A percentile compares a stretch with the other conserved stretches of the same genome.
Conservation (phyloP, 2,329 filamentous ascomycete species). For the Scedosporium boydii region DNA sequence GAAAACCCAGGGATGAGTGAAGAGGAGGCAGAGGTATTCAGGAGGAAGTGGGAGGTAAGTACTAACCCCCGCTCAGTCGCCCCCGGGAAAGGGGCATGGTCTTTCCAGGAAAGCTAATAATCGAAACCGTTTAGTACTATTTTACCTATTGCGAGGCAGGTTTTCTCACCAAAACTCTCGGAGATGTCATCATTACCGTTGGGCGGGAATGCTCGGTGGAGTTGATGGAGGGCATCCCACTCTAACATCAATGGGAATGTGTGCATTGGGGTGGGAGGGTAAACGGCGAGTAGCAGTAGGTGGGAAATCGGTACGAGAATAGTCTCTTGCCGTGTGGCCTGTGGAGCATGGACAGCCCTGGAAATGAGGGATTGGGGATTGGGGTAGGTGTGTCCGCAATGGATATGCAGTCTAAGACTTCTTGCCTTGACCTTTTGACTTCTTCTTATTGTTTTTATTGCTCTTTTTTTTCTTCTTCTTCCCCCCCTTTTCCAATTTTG, state of each 20-base stretch:
- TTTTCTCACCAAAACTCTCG: slow-evolving; percentile 61
- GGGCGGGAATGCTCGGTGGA: slow-evolving; percentile 55
- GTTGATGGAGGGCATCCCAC: slow-evolving; percentile 60
- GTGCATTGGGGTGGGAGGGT: no score
- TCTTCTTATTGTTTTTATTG: no score
- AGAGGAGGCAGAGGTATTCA: slow-evolving; percentile 56
- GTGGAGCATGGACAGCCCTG: no score
- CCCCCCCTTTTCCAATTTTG: slow-evolving; percentile 27
- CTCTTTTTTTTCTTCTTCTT: slow-evolving; percentile 23
- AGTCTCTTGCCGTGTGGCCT: neutral
- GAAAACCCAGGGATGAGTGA: slow-evolving; percentile 52
- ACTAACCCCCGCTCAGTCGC: neutral
- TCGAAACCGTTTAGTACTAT: slow-evolving; percentile 46
- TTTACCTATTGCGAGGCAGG: slow-evolving; percentile 69
- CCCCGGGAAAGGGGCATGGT: slow-evolving; percentile 1
- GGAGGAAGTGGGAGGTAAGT: slow-evolving; percentile 59
- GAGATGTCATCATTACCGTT: slow-evolving; percentile 64
- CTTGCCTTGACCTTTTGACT: no score
- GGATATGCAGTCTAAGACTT: no score
- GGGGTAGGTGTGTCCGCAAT: no score
- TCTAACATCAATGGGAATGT: slow-evolving; percentile 29
- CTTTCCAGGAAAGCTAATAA: slow-evolving; percentile 1
- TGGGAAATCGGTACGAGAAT: neutral
- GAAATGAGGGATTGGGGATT: no score
- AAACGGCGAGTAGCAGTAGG: no score